Conservation (phyloP, 1,284 basidiomycete genomes). For the Trichosporon faecale region DNA sequence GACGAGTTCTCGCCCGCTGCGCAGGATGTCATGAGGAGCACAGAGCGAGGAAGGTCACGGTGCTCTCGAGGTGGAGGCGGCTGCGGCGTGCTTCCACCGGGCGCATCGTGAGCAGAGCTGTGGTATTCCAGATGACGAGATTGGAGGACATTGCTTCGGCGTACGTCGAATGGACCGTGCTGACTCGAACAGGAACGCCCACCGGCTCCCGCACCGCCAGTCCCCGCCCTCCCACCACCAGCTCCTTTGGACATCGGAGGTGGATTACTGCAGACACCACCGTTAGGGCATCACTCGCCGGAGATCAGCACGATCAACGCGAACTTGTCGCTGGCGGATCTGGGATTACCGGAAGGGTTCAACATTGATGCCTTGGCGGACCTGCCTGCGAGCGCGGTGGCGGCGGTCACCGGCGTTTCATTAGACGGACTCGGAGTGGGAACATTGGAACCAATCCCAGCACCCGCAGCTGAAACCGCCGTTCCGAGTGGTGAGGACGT, state of each 20-base stretch:
- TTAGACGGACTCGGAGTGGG: slow-evolving; percentile 1
- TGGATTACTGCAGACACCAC: neutral
- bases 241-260: neutral
- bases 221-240: slow-evolving; percentile 13
- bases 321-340: neutral
- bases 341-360: slow-evolving; percentile 4
- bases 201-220: slow-evolving; percentile 33
- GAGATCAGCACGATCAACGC: slow-evolving; percentile 9
- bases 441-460: neutral
- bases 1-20: neutral
- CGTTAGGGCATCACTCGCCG: slow-evolving; percentile 4
- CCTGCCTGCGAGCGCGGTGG: neutral
- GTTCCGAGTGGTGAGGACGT: neutral
- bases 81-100: neutral
- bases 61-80: neutral
- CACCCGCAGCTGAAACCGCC: neutral
- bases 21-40: neutral
- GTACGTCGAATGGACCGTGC: neutral
- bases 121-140: neutral
- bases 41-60: neutral
- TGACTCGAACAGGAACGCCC: slow-evolving; percentile 27
- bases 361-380: slow-evolving; percentile 4
- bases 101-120: neutral
- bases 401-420: neutral
- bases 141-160: neutral